These are phyloP conservation scores for Amphicarpaea edgeworthii DNA, from an alignment of 306 rosid genomes.

Conservation along the genomic window DNA sequence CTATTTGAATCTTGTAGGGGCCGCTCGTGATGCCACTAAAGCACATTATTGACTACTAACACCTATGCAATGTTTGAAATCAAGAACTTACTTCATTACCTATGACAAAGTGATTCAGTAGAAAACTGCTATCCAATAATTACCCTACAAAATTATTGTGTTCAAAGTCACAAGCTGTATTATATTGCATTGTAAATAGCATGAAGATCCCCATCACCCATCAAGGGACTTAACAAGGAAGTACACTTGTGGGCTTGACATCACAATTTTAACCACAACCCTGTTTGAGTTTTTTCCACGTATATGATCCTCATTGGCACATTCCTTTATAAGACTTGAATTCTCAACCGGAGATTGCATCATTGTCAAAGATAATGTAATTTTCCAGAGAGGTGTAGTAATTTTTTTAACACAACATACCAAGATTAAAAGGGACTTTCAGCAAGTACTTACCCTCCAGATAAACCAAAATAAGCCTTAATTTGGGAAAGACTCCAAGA, in stretches of 20 bases:
- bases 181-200: neutral
- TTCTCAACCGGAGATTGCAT: neutral
- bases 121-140: too few relatives aligned
- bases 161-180: neutral
- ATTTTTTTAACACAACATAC: constrained; percentile 8
- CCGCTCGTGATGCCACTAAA: too few relatives aligned
- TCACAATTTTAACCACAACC: neutral
- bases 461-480: constrained; percentile 88
- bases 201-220: neutral
- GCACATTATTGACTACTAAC: too few relatives aligned
- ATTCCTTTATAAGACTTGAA: constrained; percentile 1
- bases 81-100: too few relatives aligned
- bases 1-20: too few relatives aligned
- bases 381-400: neutral
- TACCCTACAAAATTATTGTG: neutral
- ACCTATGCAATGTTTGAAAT: too few relatives aligned
- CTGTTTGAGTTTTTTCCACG: neutral
- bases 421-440: neutral
- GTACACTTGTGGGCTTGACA: neutral
- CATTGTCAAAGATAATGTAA: neutral
- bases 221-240: neutral
- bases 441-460: constrained; percentile 82
- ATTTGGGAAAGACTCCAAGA: constrained; percentile 90
- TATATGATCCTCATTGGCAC: neutral
- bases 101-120: too few relatives aligned